A percentile compares a stretch with the other conserved stretches of the same genome.
These are phyloP conservation scores for Lodderomyces jiufengensis DNA, from an alignment of 1,139 yeast species.

Conservation along the genomic window DNA sequence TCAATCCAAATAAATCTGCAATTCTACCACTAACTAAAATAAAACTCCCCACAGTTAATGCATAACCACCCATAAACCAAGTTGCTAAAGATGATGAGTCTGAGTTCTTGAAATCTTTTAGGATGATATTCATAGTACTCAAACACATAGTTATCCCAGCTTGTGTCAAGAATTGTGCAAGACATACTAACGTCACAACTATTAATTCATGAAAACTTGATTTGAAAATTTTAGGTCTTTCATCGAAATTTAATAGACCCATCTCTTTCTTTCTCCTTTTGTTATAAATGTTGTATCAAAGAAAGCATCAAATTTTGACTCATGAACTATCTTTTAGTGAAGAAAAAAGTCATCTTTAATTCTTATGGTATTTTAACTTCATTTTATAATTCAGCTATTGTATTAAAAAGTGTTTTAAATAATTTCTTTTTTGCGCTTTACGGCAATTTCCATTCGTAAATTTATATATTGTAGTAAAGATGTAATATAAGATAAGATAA, in stretches of 20 bases:
- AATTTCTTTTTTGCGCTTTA: too few species aligned
- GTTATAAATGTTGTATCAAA: too few species aligned
- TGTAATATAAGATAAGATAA: too few species aligned
- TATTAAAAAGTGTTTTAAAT: too few species aligned
- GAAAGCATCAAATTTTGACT: too few species aligned
- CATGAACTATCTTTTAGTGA: too few species aligned
- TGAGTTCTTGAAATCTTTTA: slow-evolving; percentile 24
- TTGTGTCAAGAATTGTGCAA: slow-evolving; percentile 40
- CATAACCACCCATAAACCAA: slow-evolving; percentile 59
- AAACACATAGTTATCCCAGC: slow-evolving; percentile 39
- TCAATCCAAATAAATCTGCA: slow-evolving; percentile 55
- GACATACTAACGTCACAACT: slow-evolving; percentile 29
- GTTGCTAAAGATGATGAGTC: slow-evolving; percentile 27
- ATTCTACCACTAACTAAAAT: slow-evolving; percentile 49
- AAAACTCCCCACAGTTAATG: slow-evolving; percentile 52
- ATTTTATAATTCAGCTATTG: too few species aligned
- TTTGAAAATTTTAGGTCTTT: slow-evolving; percentile 14
- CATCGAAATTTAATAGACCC: slow-evolving; percentile 5
- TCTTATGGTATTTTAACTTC: too few species aligned
- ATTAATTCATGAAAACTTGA: slow-evolving; percentile 25
- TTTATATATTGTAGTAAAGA: too few species aligned
- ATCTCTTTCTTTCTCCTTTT: not conserved
- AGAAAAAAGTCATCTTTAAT: too few species aligned
- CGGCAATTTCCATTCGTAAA: too few species aligned
- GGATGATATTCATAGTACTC: slow-evolving; percentile 36